Conservation (phyloP, 1,284 basidiomycete species). For the Ganoderma boninense region DNA sequence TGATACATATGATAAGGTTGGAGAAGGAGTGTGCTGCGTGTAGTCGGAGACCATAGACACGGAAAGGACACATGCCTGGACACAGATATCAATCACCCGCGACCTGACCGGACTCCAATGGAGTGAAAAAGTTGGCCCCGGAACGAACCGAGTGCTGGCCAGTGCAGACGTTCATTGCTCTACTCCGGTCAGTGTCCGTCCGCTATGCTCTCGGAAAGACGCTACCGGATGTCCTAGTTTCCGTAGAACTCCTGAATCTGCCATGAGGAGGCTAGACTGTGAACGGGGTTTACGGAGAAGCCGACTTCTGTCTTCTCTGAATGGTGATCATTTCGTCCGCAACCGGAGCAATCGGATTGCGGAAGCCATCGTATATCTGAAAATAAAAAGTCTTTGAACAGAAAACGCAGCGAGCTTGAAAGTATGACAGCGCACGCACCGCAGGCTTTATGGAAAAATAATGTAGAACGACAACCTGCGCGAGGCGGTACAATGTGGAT, state of each 20-base stretch:
- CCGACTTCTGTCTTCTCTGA: neutral
- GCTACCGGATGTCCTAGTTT: neutral
- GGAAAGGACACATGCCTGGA: neutral
- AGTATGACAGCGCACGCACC: neutral
- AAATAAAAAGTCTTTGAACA: too few relatives aligned
- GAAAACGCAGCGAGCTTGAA: neutral
- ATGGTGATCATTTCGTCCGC: neutral
- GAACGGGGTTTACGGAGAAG: neutral
- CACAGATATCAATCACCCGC: neutral
- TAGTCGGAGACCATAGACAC: neutral
- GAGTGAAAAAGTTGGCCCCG: neutral
- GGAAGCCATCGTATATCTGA: too few relatives aligned
- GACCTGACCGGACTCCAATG: neutral
- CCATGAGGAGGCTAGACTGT: neutral
- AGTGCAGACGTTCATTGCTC: neutral
- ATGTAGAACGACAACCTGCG: conserved; percentile 21
- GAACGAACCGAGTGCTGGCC: neutral
- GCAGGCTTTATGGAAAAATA: neutral
- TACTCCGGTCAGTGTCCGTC: neutral
- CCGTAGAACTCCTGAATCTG: neutral
- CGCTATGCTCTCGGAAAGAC: neutral
- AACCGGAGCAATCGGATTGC: neutral
- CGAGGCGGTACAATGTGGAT: conserved; percentile 18
- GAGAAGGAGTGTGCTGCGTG: neutral
- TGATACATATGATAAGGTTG: neutral